Percentiles rank a stretch among this genome's conserved stretches.
Evolutionary conservation across 2,329 filamentous ascomycete species (phyloP).

Genomic region (Trichophyton simii): DNA sequence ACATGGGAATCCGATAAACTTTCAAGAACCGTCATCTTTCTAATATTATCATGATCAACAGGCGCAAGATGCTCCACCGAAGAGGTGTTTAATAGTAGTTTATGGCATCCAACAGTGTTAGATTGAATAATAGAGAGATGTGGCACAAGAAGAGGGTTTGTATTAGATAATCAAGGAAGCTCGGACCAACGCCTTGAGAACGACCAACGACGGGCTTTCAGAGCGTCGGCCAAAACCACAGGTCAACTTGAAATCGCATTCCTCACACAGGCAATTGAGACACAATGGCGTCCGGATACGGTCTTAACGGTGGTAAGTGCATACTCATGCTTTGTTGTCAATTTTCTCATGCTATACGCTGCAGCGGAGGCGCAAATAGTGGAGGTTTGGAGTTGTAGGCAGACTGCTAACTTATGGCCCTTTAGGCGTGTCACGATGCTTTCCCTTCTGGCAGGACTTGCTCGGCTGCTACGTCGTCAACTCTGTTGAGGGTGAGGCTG

Average conservation of each 20-base stretch:
- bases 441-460: conserved; percentile 98
- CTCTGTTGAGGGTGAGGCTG: conserved; percentile 63
- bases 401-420: neutral
- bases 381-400: neutral
- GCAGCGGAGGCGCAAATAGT: conserved; percentile 7
- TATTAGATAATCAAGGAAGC: conserved; percentile 2
- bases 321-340: neutral
- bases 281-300: conserved; percentile 40
- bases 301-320: conserved; percentile 42
- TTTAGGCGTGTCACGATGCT: conserved; percentile 66
- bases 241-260: conserved; percentile 2
- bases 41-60: conserved; percentile 9
- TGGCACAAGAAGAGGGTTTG: neutral
- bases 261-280: conserved; percentile 6
- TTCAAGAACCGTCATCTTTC: conserved; percentile 26
- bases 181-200: conserved; percentile 10
- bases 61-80: neutral
- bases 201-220: neutral
- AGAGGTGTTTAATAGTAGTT: neutral
- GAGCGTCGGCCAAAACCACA: conserved; percentile 1
- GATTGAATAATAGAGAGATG: neutral
- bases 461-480: conserved; percentile 98
- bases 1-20: conserved; percentile 44
- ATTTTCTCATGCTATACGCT: neutral
- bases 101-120: neutral